Base-by-base conservation (phyloP, 352 stramenopile species). In the Phytophthora sp. region DNA sequence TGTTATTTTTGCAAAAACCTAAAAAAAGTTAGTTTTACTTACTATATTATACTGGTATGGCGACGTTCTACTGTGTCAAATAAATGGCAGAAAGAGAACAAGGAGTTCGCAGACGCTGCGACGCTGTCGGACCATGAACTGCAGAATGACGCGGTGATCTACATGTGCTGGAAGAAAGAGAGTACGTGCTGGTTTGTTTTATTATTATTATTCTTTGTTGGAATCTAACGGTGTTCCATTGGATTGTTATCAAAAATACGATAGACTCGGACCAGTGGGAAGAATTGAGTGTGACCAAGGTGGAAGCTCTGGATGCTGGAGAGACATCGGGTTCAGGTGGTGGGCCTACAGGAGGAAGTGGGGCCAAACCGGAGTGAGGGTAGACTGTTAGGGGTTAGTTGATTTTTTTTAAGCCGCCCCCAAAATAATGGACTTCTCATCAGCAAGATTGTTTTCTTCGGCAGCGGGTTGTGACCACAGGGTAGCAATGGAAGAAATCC, bases 161-260 rank as follows among this genome's bases (percentile, higher is more conserved):
- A 92, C 75, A 89, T 95, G 73, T 93, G 88, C 71, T 90, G 86
- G 73, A 92, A 91, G 73, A 95, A 92, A 90, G 86, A 92, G 78
- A 88, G 80, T 91, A 65, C 63, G 82, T 84, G 23, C 6, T 18
- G 31, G 5, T 31, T 39, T 42, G 13, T 31, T 33, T 27, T 44
- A 46, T 23, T 60, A 51, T 41, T n/a, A 57, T 30, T n/a, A 39
- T 38, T 53, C n/a, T n/a, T 13, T 35, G 41, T 29, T 35, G 16
- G 27, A 33, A n/a, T n/a, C 13, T 47, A 30, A 31, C 24, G 30
- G 23, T 26, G 9, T 46, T 59, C 50, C 42, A 23, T 12, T 62
- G 15, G 6, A 24, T 45, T 33, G 4, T 44, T 53, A 8, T 47
- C n/a, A n/a, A 36, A 38, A 23, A 12, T 21, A 45, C 23, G 20